A percentile compares a stretch with the other conserved stretches of the same genome.
These are phyloP conservation scores for Lachancea kluyveri DNA, from an alignment of 805 yeast species.

Conservation along the genomic window DNA sequence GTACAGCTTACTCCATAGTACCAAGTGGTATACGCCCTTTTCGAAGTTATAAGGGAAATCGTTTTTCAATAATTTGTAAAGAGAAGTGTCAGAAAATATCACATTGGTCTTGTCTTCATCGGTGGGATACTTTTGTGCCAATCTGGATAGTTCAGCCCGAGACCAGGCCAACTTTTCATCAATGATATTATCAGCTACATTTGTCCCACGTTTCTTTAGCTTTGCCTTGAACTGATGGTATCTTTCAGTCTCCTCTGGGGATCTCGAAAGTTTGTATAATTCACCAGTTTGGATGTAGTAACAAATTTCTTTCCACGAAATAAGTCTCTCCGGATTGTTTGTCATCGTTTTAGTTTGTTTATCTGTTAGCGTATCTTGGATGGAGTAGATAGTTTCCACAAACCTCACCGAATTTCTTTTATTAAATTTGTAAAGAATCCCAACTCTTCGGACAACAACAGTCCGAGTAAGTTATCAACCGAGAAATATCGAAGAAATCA, in stretches of 20 bases:
- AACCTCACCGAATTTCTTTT: too few species aligned
- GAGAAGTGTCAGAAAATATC: slow-evolving; percentile 24
- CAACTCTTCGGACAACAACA: too few species aligned
- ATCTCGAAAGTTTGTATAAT: slow-evolving; percentile 45
- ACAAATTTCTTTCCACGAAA: slow-evolving; percentile 41
- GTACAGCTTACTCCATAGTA: slow-evolving; percentile 60
- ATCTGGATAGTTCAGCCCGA: slow-evolving; percentile 21
- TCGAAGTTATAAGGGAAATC: slow-evolving; percentile 65
- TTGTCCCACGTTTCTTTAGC: slow-evolving; percentile 31
- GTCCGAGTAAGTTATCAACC: too few species aligned
- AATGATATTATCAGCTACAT: slow-evolving; percentile 45
- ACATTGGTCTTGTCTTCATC: slow-evolving; percentile 18
- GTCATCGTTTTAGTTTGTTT: too few species aligned
- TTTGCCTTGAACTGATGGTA: slow-evolving; percentile 42
- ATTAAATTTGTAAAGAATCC: too few species aligned
- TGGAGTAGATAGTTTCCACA: too few species aligned
- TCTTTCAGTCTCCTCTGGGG: slow-evolving; percentile 34
- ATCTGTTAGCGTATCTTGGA: too few species aligned
- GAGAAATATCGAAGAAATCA: too few species aligned
- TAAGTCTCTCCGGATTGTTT: slow-evolving; percentile 11
- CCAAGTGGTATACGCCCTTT: slow-evolving; percentile 45
- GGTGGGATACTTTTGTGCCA: slow-evolving; percentile 17
- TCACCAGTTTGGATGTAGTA: slow-evolving; percentile 36
- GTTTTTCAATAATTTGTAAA: slow-evolving; percentile 41
- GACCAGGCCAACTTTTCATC: slow-evolving; percentile 47